A percentile compares a stretch with the other conserved stretches of the same genome.
phyloP scores from a whole-genome alignment of 176 grass and related monocot species.

The Themeda triandra region DNA sequence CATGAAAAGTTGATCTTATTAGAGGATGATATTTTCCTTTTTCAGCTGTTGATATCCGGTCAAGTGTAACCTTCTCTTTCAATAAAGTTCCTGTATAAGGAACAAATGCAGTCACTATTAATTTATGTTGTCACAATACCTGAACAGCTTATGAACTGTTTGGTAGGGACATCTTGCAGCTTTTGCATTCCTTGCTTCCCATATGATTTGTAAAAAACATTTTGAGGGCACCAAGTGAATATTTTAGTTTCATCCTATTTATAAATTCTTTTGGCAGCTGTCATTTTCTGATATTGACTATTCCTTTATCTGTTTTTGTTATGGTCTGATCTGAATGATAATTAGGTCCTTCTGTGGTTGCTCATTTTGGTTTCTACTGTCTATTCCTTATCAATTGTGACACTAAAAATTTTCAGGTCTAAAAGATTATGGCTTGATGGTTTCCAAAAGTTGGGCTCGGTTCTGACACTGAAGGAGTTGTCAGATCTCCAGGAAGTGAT shows the following conservation, averaged over 20 bases:
- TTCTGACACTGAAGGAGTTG: conserved; percentile 78
- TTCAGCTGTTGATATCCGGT: neutral
- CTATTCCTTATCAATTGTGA: neutral
- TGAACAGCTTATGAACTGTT: conserved; percentile 7
- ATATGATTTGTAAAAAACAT: neutral
- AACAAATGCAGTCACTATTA: neutral
- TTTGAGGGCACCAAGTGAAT: neutral
- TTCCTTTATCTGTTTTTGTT: neutral
- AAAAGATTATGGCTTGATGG: conserved; percentile 98
- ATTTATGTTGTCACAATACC: neutral
- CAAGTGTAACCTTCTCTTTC: neutral
- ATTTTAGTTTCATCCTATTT: conserved; percentile 9
- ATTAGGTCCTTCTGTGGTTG: neutral
- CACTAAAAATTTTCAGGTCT: conserved; percentile 48
- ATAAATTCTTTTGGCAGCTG: neutral
- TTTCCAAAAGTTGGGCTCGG: conserved; percentile 74
- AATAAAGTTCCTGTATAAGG: neutral
- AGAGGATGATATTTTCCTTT: conserved; percentile 7
- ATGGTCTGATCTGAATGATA: neutral
- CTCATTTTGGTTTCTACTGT: conserved; percentile 17
- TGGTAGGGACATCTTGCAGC: neutral
- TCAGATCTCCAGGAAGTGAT: conserved; percentile 99
- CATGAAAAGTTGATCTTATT: neutral
- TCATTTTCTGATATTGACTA: neutral
- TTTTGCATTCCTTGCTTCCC: neutral